Conservation (phyloP, 768 basidiomycete genomes). For the Plicaturopsis crispa region DNA sequence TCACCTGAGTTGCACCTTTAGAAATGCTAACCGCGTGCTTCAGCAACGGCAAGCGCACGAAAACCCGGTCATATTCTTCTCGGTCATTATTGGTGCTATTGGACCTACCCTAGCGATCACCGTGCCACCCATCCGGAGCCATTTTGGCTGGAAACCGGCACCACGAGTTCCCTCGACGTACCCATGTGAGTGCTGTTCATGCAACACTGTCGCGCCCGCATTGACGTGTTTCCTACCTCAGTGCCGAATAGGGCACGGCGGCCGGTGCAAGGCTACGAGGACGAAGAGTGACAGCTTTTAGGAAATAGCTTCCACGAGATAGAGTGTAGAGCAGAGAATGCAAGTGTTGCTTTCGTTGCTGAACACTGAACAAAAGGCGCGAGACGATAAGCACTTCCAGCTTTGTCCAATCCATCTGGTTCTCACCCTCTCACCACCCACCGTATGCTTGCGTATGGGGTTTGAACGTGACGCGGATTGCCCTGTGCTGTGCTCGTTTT, state of each 20-base stretch:
- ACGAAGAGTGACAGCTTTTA: constrained; percentile 22
- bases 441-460: too few relatives aligned
- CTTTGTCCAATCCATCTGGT: too few relatives aligned
- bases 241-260: constrained; percentile 68
- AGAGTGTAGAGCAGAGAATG: too few relatives aligned
- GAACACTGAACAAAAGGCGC: too few relatives aligned
- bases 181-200: constrained; percentile 57
- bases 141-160: constrained; percentile 63
- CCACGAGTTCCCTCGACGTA: constrained; percentile 71
- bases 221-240: constrained; percentile 15
- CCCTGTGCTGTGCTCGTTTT: too few relatives aligned
- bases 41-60: constrained; percentile 92
- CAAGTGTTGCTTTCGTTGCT: too few relatives aligned
- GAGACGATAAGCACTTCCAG: too few relatives aligned
- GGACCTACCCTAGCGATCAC: constrained; percentile 69
- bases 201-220: not conserved
- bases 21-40: too few relatives aligned
- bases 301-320: too few relatives aligned
- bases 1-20: too few relatives aligned
- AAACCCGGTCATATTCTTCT: constrained; percentile 86
- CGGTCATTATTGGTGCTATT: constrained; percentile 62
- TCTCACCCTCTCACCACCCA: too few relatives aligned
- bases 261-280: constrained; percentile 70
- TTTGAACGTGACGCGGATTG: too few relatives aligned
- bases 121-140: constrained; percentile 74